Percentiles rank a stretch among this genome's conserved stretches.
Conservation (phyloP, 345 rosid species). For the Hirschfeldia incana region DNA sequence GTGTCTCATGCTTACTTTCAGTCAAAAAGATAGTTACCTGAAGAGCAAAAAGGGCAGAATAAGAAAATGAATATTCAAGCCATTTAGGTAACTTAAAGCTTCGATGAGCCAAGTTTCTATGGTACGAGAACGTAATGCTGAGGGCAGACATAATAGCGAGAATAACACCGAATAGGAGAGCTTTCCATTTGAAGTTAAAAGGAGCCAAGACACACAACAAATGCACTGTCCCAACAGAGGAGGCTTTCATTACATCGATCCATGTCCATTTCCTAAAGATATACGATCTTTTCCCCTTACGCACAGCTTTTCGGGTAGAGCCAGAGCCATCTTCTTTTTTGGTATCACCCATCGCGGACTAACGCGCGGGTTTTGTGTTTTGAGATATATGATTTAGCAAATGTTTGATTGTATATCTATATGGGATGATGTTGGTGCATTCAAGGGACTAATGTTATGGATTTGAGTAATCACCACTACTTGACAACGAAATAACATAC, state of each 20-base stretch:
- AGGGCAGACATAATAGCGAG: conserved; percentile 17
- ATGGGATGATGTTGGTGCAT: background rate
- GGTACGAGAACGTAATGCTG: conserved; percentile 39
- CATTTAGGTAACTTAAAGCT: conserved; percentile 7
- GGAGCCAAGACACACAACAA: conserved; percentile 32
- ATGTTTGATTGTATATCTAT: conserved; percentile 8
- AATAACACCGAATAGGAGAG: conserved; percentile 15
- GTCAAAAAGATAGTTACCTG: conserved; percentile 22
- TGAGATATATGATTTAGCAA: background rate
- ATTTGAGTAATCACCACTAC: conserved; percentile 30
- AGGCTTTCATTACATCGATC: conserved; percentile 19
- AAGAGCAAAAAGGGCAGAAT: conserved; percentile 34
- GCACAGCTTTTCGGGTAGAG: conserved; percentile 12
- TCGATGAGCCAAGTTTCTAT: conserved; percentile 38
- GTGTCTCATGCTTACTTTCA: background rate
- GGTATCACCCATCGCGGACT: conserved; percentile 20
- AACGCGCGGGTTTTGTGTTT: background rate
- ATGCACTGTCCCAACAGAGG: conserved; percentile 30
- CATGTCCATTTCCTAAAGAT: conserved; percentile 33
- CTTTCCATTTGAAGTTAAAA: conserved; percentile 30
- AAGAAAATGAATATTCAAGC: conserved; percentile 32
- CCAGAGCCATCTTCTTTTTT: conserved; percentile 22
- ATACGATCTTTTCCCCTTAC: conserved; percentile 13
- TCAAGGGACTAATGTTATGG: conserved; percentile 19
- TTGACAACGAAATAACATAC: conserved; percentile 20